Percentiles rank a stretch among this genome's conserved stretches.
phyloP scores from a whole-genome alignment of 2,329 filamentous ascomycete genomes.

The Colletotrichum viniferum region DNA sequence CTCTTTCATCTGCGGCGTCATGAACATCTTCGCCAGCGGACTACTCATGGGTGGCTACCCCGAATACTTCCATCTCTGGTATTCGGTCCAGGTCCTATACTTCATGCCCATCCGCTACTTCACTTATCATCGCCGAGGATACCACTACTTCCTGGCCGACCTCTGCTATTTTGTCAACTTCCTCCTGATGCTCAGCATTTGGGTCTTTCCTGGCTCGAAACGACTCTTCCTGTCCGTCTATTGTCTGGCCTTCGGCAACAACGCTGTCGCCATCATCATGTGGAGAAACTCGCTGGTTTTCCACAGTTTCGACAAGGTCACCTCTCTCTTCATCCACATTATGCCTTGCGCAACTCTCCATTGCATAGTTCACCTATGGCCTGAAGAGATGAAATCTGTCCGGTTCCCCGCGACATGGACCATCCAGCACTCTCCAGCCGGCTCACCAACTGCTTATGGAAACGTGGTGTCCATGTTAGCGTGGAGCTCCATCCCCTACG shows the following conservation, averaged over 20 bases:
- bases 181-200: conserved; percentile 79
- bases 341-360: conserved; percentile 97
- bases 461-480: conserved; percentile 83
- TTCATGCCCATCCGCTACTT: conserved; percentile 97
- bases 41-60: conserved; percentile 89
- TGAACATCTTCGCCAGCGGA: conserved; percentile 97
- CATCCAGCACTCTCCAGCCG: conserved; percentile 72
- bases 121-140: conserved; percentile 88
- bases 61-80: conserved; percentile 91
- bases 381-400: conserved; percentile 65
- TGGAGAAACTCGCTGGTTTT: conserved; percentile 99
- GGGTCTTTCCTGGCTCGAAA: conserved; percentile 90
- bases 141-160: conserved; percentile 96
- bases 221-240: conserved; percentile 90
- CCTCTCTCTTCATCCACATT: conserved; percentile 98
- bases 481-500: conserved; percentile 93
- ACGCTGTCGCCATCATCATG: conserved; percentile 97
- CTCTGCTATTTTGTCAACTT: conserved; percentile 99
- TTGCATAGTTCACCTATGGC: conserved; percentile 84
- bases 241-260: conserved; percentile 94
- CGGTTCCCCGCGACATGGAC: conserved; percentile 86
- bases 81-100: conserved; percentile 83
- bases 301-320: conserved; percentile 97
- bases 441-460: conserved; percentile 80
- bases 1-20: conserved; percentile 92